Evolutionary conservation across 2,329 filamentous ascomycete species (phyloP).

Genomic region (Lomentospora prolificans): DNA sequence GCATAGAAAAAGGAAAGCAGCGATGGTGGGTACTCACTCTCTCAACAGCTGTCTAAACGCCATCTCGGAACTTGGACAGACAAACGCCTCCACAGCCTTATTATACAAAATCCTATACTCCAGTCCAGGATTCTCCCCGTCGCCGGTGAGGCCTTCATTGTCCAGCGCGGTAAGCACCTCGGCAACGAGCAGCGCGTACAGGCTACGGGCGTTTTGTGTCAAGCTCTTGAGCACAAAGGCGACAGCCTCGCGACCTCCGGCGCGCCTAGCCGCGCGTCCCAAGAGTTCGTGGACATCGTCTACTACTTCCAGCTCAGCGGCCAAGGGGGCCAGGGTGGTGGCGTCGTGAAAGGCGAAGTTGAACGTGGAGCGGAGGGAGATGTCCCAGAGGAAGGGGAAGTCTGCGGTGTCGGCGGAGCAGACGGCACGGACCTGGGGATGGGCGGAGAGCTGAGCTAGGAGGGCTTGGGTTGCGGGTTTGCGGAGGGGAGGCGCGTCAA

Average conservation of each 20-base stretch:
- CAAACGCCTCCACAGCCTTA: slow-evolving; percentile 93
- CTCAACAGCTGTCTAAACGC: slow-evolving; percentile 89
- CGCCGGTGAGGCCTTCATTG: slow-evolving; percentile 21
- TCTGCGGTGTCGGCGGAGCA: slow-evolving; percentile 82
- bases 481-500: slow-evolving; percentile 72
- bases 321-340: slow-evolving; percentile 74
- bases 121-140: slow-evolving; percentile 56
- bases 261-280: slow-evolving; percentile 66
- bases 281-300: slow-evolving; percentile 85
- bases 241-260: slow-evolving; percentile 85
- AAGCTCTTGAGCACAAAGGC: slow-evolving; percentile 82
- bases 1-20: neutral
- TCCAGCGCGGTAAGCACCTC: slow-evolving; percentile 64
- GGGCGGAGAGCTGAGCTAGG: slow-evolving; percentile 66
- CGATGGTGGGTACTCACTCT: slow-evolving; percentile 49
- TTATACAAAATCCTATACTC: slow-evolving; percentile 90
- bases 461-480: slow-evolving; percentile 59
- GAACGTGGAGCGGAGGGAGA: slow-evolving; percentile 69
- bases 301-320: slow-evolving; percentile 66
- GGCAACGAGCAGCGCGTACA: slow-evolving; percentile 76
- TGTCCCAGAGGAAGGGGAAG: slow-evolving; percentile 84
- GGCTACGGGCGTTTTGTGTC: slow-evolving; percentile 80
- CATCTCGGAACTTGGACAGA: slow-evolving; percentile 83
- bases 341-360: slow-evolving; percentile 89
- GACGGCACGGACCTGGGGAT: slow-evolving; percentile 61